Conservation (phyloP, 2,329 filamentous ascomycete genomes). For the Exutisphaerella laricina region DNA sequence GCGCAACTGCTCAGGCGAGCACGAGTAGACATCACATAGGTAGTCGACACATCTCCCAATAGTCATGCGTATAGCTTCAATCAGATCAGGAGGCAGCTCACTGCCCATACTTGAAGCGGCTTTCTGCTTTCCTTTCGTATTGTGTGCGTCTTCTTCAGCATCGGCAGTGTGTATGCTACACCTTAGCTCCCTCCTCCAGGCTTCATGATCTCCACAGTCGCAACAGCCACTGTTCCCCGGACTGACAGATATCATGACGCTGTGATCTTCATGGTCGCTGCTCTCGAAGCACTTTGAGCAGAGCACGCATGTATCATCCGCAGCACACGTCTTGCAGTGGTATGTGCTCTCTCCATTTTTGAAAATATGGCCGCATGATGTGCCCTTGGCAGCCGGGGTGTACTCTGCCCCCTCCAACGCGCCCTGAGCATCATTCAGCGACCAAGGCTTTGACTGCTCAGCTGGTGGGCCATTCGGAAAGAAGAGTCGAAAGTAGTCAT, state of each 20-base stretch:
- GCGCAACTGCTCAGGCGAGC: slow-evolving; percentile 90
- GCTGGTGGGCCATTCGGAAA: slow-evolving; percentile 63
- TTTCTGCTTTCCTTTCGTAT: slow-evolving; percentile 50
- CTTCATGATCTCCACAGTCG: slow-evolving; percentile 93
- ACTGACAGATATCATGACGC: slow-evolving; percentile 82
- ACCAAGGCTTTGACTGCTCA: slow-evolving; percentile 48
- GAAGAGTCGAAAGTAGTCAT: slow-evolving; percentile 69
- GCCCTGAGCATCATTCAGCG: slow-evolving; percentile 79
- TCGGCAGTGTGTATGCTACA: slow-evolving; percentile 81
- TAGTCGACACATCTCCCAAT: slow-evolving; percentile 84
- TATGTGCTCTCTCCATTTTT: slow-evolving; percentile 91
- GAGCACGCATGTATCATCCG: slow-evolving; percentile 91
- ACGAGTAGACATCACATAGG: slow-evolving; percentile 95
- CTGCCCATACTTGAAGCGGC: slow-evolving; percentile 14
- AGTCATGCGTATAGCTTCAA: slow-evolving; percentile 75
- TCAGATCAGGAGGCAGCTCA: slow-evolving; percentile 65
- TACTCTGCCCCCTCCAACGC: slow-evolving; percentile 94
- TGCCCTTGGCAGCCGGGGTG: slow-evolving; percentile 81
- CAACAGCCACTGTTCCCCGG: slow-evolving; percentile 93
- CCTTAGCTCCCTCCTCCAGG: slow-evolving; percentile 80
- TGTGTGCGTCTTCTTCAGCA: slow-evolving; percentile 9
- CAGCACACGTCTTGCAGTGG: slow-evolving; percentile 86
- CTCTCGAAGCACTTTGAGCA: slow-evolving; percentile 93
- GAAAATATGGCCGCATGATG: slow-evolving; percentile 96
- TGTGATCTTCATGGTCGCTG: slow-evolving; percentile 89